Conservation (phyloP, 2,329 filamentous ascomycete genomes). For the Talaromyces sp. region DNA sequence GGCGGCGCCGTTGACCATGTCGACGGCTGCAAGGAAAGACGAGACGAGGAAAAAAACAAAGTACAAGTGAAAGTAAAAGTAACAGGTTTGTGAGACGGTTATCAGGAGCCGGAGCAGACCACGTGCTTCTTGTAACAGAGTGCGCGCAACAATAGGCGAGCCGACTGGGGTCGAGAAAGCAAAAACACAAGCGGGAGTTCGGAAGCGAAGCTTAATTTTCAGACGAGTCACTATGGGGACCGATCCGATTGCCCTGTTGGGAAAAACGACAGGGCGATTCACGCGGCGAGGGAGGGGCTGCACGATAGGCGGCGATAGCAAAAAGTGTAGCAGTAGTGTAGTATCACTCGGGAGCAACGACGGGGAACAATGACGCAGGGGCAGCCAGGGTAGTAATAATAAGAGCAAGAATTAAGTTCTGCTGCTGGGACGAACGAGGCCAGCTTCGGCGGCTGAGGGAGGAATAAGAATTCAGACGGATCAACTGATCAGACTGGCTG, state of each 20-base stretch:
- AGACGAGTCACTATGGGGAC: background rate
- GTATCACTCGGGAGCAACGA: background rate
- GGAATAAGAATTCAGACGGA: background rate
- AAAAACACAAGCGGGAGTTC: background rate
- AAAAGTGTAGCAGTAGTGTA: background rate
- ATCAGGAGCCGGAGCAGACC: background rate
- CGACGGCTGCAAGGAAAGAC: background rate
- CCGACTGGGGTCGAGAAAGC: background rate
- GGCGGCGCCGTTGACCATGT: constrained; percentile 40
- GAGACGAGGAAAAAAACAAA: background rate
- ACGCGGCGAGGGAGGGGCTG: background rate
- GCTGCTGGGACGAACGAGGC: background rate
- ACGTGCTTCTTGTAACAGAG: background rate
- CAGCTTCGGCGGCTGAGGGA: background rate
- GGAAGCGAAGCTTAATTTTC: background rate
- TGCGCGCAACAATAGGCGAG: background rate
- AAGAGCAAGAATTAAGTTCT: background rate
- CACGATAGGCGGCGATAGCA: background rate
- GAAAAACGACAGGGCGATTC: background rate
- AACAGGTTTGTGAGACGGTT: background rate
- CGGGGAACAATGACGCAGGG: background rate
- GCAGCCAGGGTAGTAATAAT: background rate
- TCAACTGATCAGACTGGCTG: background rate
- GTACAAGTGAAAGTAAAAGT: background rate
- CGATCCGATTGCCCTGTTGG: background rate